Conservation (phyloP, 352 stramenopile genomes). For the Phytophthora idaei region DNA sequence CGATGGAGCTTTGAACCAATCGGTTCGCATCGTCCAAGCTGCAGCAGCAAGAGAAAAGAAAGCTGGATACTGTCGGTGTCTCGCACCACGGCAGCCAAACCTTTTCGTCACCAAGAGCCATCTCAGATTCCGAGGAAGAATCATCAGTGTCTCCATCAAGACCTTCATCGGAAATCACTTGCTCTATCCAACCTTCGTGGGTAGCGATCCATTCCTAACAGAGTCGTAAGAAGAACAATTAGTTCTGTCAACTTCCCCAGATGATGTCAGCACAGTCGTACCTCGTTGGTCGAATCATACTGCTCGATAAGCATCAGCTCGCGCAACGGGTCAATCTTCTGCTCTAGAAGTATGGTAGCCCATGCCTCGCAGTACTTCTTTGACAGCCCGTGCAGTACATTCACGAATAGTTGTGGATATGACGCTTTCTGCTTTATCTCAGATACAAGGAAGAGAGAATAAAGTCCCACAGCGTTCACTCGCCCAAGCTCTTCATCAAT, state of each 20-base stretch:
- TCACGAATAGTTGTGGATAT: conserved; percentile 60
- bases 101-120: conserved; percentile 63
- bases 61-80: conserved; percentile 81
- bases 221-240: neutral
- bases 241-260: neutral
- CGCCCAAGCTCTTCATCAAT: conserved; percentile 66
- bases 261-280: conserved; percentile 22
- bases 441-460: conserved; percentile 63
- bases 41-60: conserved; percentile 86
- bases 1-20: conserved; percentile 53
- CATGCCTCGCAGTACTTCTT: conserved; percentile 75
- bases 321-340: conserved; percentile 72
- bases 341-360: conserved; percentile 53
- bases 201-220: conserved; percentile 73
- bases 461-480: conserved; percentile 47
- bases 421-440: conserved; percentile 46
- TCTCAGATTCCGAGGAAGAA: conserved; percentile 48
- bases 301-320: conserved; percentile 69
- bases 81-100: conserved; percentile 89
- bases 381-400: conserved; percentile 56
- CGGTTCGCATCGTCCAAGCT: conserved; percentile 81
- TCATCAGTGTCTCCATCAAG: conserved; percentile 46
- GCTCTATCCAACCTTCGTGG: conserved; percentile 79
- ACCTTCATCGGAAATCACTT: conserved; percentile 61
- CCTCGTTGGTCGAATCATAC: conserved; percentile 80